Evolutionary conservation across 192 early-diverging fungal genomes (phyloP).

Genomic region (Coemansia sp.): DNA sequence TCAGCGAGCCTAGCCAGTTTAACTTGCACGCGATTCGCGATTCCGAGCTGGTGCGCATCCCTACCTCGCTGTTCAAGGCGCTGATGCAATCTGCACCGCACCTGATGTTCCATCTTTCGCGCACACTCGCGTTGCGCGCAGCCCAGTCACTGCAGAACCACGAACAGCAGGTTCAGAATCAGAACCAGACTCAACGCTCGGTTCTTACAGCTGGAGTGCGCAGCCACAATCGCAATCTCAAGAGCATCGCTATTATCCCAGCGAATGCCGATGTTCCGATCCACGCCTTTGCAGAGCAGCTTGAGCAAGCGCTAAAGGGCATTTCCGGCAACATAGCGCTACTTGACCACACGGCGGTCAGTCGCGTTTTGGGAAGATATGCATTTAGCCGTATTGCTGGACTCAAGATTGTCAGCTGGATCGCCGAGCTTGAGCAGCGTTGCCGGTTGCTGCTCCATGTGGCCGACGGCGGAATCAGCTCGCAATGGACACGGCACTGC

Average conservation of each 20-base stretch:
- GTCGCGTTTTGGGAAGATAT: conserved; percentile 81
- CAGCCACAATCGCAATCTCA: conserved; percentile 89
- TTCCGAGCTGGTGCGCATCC: conserved; percentile 92
- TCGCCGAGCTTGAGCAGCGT: conserved; percentile 91
- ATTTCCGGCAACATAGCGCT: conserved; percentile 73
- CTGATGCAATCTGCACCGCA: conserved; percentile 86
- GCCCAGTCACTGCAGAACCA: conserved; percentile 54
- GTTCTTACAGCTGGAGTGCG: conserved; percentile 54
- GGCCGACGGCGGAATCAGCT: conserved; percentile 86
- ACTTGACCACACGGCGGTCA: conserved; percentile 80
- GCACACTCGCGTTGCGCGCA: conserved; percentile 80
- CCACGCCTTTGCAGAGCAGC: conserved; percentile 80
- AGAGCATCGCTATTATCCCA: conserved; percentile 92
- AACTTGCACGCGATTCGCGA: conserved; percentile 98
- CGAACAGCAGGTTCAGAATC: conserved; percentile 15
- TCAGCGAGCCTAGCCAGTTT: conserved; percentile 65
- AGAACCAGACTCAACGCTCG: neutral
- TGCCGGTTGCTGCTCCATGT: conserved; percentile 89
- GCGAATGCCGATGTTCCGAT: conserved; percentile 81
- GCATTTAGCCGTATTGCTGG: conserved; percentile 90
- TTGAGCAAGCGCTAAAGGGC: conserved; percentile 68
- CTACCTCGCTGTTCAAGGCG: conserved; percentile 91
- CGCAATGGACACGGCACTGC: conserved; percentile 94
- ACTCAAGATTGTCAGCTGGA: conserved; percentile 89
- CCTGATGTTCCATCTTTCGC: conserved; percentile 87